These are phyloP conservation scores for Colletotrichum theobromicola DNA, from an alignment of 2,329 filamentous ascomycete species.

Conservation along the genomic window DNA sequence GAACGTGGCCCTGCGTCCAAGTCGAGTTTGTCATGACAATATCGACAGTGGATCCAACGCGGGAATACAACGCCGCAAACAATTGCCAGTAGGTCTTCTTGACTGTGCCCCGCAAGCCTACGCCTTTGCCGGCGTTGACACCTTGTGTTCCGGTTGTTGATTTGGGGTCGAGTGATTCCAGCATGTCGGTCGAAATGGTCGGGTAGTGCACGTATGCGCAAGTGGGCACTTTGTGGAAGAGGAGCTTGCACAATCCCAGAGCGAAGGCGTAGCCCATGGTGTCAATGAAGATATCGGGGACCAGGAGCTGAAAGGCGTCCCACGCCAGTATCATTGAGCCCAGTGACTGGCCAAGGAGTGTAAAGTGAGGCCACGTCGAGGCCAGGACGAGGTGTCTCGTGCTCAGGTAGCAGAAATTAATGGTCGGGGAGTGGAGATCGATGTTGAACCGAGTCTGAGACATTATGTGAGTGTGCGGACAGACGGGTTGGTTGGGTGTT, in stretches of 20 bases:
- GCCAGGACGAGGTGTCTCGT: constrained; percentile 86
- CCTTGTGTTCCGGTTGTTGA: constrained; percentile 67
- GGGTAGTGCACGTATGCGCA: constrained; percentile 97
- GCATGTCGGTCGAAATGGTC: constrained; percentile 98
- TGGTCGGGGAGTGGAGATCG: constrained; percentile 78
- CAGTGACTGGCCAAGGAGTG: constrained; percentile 89
- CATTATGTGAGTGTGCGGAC: background rate
- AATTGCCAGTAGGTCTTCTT: constrained; percentile 88
- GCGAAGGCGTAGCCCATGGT: constrained; percentile 98
- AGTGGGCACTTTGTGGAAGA: constrained; percentile 83
- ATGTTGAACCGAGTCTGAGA: constrained; percentile 89
- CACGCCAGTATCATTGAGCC: constrained; percentile 87
- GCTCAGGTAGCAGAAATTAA: constrained; percentile 89
- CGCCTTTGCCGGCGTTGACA: constrained; percentile 83
- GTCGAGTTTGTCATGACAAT: constrained; percentile 97
- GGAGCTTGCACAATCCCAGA: constrained; percentile 78
- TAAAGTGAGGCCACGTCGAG: constrained; percentile 90
- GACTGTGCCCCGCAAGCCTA: constrained; percentile 69
- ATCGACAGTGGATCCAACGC: constrained; percentile 83
- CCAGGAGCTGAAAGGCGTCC: constrained; percentile 90
- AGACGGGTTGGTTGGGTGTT: background rate
- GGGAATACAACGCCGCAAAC: constrained; percentile 84
- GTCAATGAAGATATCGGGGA: constrained; percentile 93
- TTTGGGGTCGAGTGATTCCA: constrained; percentile 75
- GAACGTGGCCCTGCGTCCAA: constrained; percentile 89